Evolutionary conservation across 495 filamentous ascomycete species (phyloP).

Genomic region (Staphylotrichum tortipilum): DNA sequence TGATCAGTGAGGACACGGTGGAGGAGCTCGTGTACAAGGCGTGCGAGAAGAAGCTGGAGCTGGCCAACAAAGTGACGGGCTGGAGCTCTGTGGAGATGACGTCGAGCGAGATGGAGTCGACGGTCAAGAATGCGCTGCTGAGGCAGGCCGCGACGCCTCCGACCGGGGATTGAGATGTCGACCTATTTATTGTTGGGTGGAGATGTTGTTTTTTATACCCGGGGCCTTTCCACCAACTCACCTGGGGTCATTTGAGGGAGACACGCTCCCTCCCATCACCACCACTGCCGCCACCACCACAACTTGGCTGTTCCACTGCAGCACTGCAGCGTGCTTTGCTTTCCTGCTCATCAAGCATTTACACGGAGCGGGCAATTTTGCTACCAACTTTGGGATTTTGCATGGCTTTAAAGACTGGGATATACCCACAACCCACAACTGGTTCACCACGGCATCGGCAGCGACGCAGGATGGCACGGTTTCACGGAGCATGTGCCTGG

Average conservation of each 20-base stretch:
- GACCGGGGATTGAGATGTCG: neutral
- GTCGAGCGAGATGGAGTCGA: slow-evolving; percentile 23
- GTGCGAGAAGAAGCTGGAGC: slow-evolving; percentile 83
- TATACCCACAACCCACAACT: neutral
- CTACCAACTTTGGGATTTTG: neutral
- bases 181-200: neutral
- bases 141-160: slow-evolving; percentile 6
- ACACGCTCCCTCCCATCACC: too few species aligned
- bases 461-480: neutral
- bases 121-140: slow-evolving; percentile 18
- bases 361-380: neutral
- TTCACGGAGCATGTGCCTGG: neutral
- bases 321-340: neutral
- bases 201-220: too few species aligned
- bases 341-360: neutral
- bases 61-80: slow-evolving; percentile 68
- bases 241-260: too few species aligned
- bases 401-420: neutral
- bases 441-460: neutral
- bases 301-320: too few species aligned
- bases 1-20: slow-evolving; percentile 76
- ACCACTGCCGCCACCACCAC: too few species aligned
- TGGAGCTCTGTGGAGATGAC: slow-evolving; percentile 25
- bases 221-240: too few species aligned
- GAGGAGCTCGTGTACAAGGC: slow-evolving; percentile 88